These are phyloP conservation scores for Pseudogymnoascus sp. DNA, from an alignment of 2,329 filamentous ascomycete genomes.

Conservation along the genomic window DNA sequence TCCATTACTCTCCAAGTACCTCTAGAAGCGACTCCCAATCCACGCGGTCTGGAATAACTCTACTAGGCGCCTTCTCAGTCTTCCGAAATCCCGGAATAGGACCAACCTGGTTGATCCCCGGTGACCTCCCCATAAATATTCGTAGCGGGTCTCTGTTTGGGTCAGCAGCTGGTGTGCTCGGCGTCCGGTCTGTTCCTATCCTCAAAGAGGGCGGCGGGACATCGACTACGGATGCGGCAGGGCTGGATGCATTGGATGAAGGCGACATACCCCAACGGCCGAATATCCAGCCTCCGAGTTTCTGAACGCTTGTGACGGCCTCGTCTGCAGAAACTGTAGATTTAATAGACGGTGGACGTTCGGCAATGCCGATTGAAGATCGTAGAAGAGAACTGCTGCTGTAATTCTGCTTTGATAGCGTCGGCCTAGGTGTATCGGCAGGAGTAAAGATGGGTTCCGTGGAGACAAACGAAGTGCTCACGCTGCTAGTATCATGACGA, in stretches of 20 bases:
- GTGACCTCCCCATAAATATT: slow-evolving; percentile 42
- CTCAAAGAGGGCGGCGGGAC: neutral
- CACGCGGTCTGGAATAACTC: slow-evolving; percentile 23
- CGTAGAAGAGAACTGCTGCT: slow-evolving; percentile 50
- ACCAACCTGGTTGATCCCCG: slow-evolving; percentile 75
- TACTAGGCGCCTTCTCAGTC: slow-evolving; percentile 24
- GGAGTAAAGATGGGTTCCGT: slow-evolving; percentile 47
- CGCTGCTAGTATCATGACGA: slow-evolving; percentile 38
- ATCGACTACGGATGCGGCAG: slow-evolving; percentile 10
- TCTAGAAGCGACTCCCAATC: slow-evolving; percentile 28
- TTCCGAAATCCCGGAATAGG: slow-evolving; percentile 65
- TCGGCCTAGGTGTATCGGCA: slow-evolving; percentile 53
- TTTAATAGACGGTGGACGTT: slow-evolving; percentile 24
- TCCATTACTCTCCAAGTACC: slow-evolving; percentile 19
- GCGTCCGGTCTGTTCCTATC: slow-evolving; percentile 21
- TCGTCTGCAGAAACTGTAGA: slow-evolving; percentile 12
- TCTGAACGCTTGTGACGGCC: slow-evolving; percentile 38
- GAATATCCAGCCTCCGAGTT: slow-evolving; percentile 59
- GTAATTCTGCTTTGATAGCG: slow-evolving; percentile 40
- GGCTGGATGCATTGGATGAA: slow-evolving; percentile 21
- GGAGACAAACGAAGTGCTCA: slow-evolving; percentile 36
- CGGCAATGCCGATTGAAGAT: slow-evolving; percentile 41
- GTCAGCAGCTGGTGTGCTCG: slow-evolving; percentile 27
- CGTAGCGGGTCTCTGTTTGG: slow-evolving; percentile 27
- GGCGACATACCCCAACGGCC: slow-evolving; percentile 56